Evolutionary conservation across 202 grass and related monocot species (phyloP), one percentile per base, ranked within the genome.

Genomic region (Dendrocalamus latiflorus): DNA sequence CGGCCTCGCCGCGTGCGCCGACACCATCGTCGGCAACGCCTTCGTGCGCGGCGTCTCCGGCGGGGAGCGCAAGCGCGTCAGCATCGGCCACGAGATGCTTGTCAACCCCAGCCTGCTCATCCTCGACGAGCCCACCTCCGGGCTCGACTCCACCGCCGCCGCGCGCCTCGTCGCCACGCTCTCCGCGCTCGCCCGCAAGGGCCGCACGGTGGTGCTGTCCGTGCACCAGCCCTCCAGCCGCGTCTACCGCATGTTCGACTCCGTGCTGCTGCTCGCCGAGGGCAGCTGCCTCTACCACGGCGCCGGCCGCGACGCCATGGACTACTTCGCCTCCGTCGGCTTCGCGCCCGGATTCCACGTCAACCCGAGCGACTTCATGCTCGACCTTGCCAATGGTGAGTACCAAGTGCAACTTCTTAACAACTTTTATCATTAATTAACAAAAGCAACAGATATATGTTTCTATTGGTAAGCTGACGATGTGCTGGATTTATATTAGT

Each of bases 291-390:
- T 93, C 15, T 99, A 95, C 77, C 80, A 89, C 21, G 96, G 96
- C 7, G 56, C 81, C 1, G 91, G 91, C 0, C 18, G 75, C 11
- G 87, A 95, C 42, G 89, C 96, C 72, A 99, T n/a, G n/a, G n/a
- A n/a, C n/a, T n/a, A n/a, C n/a, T n/a, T n/a, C n/a, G n/a, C n/a
- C n/a, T n/a, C n/a, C 5, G 51, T 86, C 1, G 93, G 96, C 11
- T 99, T 95, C 74, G 56, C 70, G 21, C 89, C 93, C 0, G 84
- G 81, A 1, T 95, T 95, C 86, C 93, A 93, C 12, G 93, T 99
- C 21, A 99, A 99, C 87, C 96, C 96, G 0, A 91, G 91, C 4
- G 96, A 99, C 76, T 99, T 99, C 96, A 99, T 99, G 93, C 93
- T 99, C 70, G 96, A 99, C 82, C 91, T 99, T 33, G 96, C 96